Conservation (phyloP, 1,139 yeast species). For the Kodamaea fungicola region DNA sequence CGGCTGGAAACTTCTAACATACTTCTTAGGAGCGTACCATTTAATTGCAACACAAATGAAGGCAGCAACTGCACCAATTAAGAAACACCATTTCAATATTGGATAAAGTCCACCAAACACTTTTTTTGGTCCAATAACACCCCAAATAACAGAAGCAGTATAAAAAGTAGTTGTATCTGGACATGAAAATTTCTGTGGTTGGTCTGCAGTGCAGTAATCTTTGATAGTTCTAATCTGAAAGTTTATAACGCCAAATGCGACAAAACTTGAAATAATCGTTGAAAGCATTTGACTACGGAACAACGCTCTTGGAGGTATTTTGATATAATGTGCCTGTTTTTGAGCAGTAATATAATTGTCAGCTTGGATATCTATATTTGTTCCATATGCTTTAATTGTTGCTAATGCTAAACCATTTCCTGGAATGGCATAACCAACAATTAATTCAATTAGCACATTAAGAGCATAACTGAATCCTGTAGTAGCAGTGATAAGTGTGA, state of each 20-base stretch:
- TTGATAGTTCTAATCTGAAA: conserved; percentile 48
- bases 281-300: conserved; percentile 57
- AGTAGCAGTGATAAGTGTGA: conserved; percentile 34
- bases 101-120: conserved; percentile 49
- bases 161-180: conserved; percentile 46
- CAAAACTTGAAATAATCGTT: conserved; percentile 39
- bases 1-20: conserved; percentile 16
- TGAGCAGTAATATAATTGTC: conserved; percentile 52
- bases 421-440: conserved; percentile 39
- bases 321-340: conserved; percentile 59
- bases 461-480: conserved; percentile 38
- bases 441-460: conserved; percentile 37
- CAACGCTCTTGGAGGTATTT: conserved; percentile 58
- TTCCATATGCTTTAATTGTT: conserved; percentile 36
- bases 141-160: conserved; percentile 63
- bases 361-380: conserved; percentile 55
- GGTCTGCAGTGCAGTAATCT: conserved; percentile 45
- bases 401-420: conserved; percentile 38
- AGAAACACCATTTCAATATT: conserved; percentile 46
- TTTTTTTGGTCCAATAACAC: conserved; percentile 57
- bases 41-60: conserved; percentile 29
- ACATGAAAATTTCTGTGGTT: conserved; percentile 44
- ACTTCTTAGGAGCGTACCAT: conserved; percentile 14
- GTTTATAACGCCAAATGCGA: conserved; percentile 50
- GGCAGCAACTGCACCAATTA: conserved; percentile 39